These are phyloP conservation scores for Claviceps maximensis DNA, from an alignment of 2,329 filamentous ascomycete species.

Conservation along the genomic window DNA sequence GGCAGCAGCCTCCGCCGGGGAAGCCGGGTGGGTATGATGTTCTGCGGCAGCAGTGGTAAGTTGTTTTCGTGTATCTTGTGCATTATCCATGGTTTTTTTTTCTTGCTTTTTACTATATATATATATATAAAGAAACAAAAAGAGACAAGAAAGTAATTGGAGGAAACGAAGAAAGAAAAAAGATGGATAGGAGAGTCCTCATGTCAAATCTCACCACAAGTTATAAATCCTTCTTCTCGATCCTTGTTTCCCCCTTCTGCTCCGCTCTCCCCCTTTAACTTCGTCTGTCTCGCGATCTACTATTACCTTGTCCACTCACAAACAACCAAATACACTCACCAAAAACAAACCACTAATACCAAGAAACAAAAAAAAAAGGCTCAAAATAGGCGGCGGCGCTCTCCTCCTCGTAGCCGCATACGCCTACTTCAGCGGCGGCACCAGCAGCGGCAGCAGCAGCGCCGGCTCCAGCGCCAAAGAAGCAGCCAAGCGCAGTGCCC, in stretches of 20 bases:
- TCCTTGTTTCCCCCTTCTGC: no score
- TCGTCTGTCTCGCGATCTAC: not conserved
- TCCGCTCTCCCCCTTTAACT: not conserved
- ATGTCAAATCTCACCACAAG: no score
- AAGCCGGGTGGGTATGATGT: constrained; percentile 17
- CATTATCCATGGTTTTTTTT: no score
- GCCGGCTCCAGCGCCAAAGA: constrained; percentile 5
- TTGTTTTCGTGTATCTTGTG: not conserved
- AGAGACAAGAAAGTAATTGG: no score
- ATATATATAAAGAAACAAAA: not conserved
- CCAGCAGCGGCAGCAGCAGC: no score
- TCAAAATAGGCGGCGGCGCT: constrained; percentile 16
- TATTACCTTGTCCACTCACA: no score
- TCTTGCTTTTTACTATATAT: no score
- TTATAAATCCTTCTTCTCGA: no score
- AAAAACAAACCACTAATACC: no score
- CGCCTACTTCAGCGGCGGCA: constrained; percentile 15
- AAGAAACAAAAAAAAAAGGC: constrained; percentile 11
- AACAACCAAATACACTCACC: no score
- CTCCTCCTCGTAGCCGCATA: constrained; percentile 14
- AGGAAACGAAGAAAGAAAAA: no score
- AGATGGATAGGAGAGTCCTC: no score
- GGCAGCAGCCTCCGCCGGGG: constrained; percentile 16
- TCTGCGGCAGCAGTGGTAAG: constrained; percentile 20
- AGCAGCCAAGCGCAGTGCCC: constrained; percentile 6